phyloP scores from a whole-genome alignment of 108 stramenopile species.

The Nannochloropsis granulata region DNA sequence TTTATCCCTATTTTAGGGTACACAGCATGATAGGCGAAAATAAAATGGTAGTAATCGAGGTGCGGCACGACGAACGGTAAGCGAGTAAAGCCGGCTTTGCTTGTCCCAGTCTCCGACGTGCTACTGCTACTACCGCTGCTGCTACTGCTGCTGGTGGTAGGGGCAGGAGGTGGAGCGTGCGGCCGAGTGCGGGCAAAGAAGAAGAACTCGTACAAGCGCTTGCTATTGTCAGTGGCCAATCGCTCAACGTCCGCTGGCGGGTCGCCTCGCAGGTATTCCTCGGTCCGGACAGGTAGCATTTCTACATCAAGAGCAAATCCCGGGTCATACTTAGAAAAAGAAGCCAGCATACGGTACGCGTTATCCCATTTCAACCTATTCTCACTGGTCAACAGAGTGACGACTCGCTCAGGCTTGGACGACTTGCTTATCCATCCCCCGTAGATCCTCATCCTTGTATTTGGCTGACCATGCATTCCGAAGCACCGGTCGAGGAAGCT shows the following conservation, averaged over 20 bases:
- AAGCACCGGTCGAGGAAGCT: not conserved
- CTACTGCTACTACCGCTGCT: too few relatives aligned
- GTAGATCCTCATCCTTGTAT: not conserved
- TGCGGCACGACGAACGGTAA: not conserved
- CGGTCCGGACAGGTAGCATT: not conserved
- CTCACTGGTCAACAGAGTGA: not conserved
- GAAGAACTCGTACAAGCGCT: not conserved
- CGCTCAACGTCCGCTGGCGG: not conserved
- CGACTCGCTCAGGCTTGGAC: not conserved
- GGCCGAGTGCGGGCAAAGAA: not conserved
- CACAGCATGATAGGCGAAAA: not conserved
- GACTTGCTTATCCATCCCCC: not conserved
- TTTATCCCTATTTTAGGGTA: not conserved
- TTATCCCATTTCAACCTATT: not conserved
- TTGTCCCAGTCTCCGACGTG: not conserved
- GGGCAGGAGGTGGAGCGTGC: not conserved
- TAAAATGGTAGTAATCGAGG: not conserved
- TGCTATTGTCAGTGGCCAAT: not conserved
- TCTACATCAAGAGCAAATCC: not conserved
- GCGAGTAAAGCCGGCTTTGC: not conserved
- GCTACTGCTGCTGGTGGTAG: not conserved
- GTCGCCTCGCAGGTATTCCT: not conserved
- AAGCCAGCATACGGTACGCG: not conserved
- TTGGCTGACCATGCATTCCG: not conserved
- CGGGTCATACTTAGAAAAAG: not conserved